Evolutionary conservation across 176 grass and related monocot species (phyloP).

Genomic region (Zoysia japonica): DNA sequence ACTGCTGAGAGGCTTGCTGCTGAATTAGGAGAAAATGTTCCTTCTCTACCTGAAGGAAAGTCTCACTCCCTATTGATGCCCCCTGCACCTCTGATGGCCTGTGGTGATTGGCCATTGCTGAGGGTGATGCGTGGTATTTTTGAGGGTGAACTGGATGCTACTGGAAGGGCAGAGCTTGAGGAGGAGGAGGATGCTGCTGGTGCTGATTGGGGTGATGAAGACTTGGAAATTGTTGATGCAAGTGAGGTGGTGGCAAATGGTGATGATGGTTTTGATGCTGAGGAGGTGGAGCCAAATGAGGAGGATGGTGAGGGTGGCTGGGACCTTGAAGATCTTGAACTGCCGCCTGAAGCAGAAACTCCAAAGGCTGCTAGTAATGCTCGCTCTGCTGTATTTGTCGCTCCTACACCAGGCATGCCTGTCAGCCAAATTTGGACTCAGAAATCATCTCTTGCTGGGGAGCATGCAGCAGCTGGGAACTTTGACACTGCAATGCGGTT

Average conservation of each 20-base stretch:
- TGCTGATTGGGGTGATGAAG: constrained; percentile 94
- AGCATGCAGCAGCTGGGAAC: constrained; percentile 90
- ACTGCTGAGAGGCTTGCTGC: constrained; percentile 70
- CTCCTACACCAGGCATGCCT: constrained; percentile 84
- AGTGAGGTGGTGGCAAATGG: constrained; percentile 67
- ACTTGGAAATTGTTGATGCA: constrained; percentile 82
- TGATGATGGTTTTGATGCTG: constrained; percentile 55
- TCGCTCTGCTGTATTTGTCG: constrained; percentile 63
- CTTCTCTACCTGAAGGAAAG: constrained; percentile 74
- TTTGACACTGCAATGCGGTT: constrained; percentile 92
- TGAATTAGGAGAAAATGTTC: constrained; percentile 89
- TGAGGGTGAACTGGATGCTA: constrained; percentile 78
- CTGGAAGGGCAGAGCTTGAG: constrained; percentile 62
- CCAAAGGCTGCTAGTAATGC: constrained; percentile 55
- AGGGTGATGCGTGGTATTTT: constrained; percentile 92
- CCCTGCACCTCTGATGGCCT: constrained; percentile 61
- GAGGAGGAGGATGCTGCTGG: constrained; percentile 76
- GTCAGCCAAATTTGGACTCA: constrained; percentile 95
- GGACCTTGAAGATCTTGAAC: constrained; percentile 96
- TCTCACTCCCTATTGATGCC: constrained; percentile 66
- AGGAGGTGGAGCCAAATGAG: constrained; percentile 67
- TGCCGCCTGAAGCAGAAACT: constrained; percentile 78
- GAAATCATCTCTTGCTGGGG: constrained; percentile 94
- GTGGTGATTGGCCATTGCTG: constrained; percentile 92
- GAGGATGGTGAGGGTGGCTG: constrained; percentile 81